A percentile compares a stretch with the other conserved stretches of the same genome.
These are phyloP conservation scores for Jackrogersella minutella DNA, from an alignment of 495 filamentous ascomycete genomes.

Conservation along the genomic window DNA sequence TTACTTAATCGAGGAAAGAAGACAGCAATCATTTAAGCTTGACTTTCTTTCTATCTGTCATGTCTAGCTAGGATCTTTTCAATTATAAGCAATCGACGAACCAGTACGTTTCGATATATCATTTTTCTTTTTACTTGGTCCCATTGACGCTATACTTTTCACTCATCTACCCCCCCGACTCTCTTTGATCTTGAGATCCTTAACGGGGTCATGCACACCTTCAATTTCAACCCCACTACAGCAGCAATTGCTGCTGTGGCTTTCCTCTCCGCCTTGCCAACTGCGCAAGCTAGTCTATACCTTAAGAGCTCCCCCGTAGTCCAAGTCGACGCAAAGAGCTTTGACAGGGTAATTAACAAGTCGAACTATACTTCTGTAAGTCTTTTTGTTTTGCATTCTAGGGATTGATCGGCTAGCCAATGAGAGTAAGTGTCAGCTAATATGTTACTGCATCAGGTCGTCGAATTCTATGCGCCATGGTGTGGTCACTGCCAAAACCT, in stretches of 20 bases:
- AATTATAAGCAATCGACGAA: slow-evolving; percentile 10
- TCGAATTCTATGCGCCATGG: slow-evolving; percentile 94
- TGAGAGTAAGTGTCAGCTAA: neutral
- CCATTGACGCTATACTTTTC: neutral
- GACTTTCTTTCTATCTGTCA: slow-evolving; percentile 19
- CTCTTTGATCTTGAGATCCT: slow-evolving; percentile 12
- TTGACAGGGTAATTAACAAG: slow-evolving; percentile 82
- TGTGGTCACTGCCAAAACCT: slow-evolving; percentile 97
- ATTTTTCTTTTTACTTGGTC: neutral
- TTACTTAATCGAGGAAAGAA: slow-evolving; percentile 38
- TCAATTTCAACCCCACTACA: slow-evolving; percentile 50
- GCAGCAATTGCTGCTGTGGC: slow-evolving; percentile 56
- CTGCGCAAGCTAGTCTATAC: slow-evolving; percentile 78
- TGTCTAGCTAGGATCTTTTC: slow-evolving; percentile 13
- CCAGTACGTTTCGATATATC: slow-evolving; percentile 14
- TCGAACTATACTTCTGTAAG: slow-evolving; percentile 92
- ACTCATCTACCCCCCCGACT: neutral
- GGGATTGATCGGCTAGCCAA: no score
- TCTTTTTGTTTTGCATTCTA: no score
- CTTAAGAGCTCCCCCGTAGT: slow-evolving; percentile 86
- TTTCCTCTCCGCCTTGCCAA: slow-evolving; percentile 62
- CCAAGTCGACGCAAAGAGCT: slow-evolving; percentile 83
- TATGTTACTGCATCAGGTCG: slow-evolving; percentile 48
- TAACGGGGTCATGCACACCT: slow-evolving; percentile 51
- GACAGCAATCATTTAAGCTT: slow-evolving; percentile 31